Evolutionary conservation across 345 rosid genomes (phyloP).

Genomic region (Lepidium aucheri): DNA sequence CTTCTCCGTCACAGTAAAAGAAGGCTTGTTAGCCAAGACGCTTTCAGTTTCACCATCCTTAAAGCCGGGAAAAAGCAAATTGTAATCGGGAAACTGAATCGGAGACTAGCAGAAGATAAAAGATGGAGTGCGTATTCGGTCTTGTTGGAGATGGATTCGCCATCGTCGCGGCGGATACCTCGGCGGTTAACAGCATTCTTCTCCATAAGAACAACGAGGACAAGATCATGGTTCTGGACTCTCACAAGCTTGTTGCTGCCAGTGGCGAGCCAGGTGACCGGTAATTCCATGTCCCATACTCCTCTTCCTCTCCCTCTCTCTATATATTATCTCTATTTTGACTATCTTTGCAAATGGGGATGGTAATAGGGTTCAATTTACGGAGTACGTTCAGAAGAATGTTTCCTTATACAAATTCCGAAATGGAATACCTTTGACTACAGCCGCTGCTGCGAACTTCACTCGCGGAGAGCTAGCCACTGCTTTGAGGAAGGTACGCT

Average conservation of each 20-base stretch:
- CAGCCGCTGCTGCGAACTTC: conserved; percentile 82
- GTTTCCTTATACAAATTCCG: conserved; percentile 84
- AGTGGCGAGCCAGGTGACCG: conserved; percentile 97
- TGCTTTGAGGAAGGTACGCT: conserved; percentile 78
- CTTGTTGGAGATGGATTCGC: conserved; percentile 85
- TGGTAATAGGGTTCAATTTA: conserved; percentile 70
- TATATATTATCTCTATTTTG: background rate
- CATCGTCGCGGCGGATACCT: conserved; percentile 75
- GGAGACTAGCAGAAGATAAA: background rate
- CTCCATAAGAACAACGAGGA: conserved; percentile 94
- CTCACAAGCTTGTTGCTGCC: conserved; percentile 93
- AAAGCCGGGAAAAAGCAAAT: conserved; percentile 6
- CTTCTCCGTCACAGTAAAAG: background rate
- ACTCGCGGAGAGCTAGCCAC: conserved; percentile 94
- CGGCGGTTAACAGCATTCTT: conserved; percentile 86
- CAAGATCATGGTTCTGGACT: conserved; percentile 94
- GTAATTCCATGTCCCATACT: conserved; percentile 22
- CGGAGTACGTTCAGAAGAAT: conserved; percentile 94
- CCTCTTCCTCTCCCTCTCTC: background rate
- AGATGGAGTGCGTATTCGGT: conserved; percentile 92
- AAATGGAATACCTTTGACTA: conserved; percentile 86
- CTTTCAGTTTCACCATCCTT: background rate
- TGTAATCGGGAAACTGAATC: background rate
- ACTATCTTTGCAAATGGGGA: background rate
- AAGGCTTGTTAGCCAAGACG: conserved; percentile 24